Conservation (phyloP, 768 basidiomycete species). For the Gelatoporia subvermispora region DNA sequence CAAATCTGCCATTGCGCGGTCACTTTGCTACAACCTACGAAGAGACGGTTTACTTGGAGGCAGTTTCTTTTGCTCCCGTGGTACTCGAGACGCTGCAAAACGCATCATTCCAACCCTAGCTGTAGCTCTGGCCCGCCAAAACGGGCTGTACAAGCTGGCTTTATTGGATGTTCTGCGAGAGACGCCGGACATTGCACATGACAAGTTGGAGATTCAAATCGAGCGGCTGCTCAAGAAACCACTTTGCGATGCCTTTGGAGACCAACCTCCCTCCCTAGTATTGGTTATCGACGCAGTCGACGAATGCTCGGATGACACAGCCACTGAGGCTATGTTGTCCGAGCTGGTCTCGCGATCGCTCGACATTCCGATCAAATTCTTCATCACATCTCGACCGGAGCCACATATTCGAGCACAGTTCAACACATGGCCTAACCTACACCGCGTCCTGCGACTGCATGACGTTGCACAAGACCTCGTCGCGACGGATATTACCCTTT, state of each 20-base stretch:
- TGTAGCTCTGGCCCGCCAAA: background rate
- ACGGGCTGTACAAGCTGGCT: slow-evolving; percentile 22
- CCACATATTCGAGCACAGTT: background rate
- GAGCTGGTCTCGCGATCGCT: background rate
- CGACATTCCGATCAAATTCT: background rate
- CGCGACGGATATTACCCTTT: background rate
- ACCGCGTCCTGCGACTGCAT: background rate
- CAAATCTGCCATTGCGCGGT: slow-evolving; percentile 33
- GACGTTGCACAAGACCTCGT: background rate
- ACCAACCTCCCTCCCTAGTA: background rate
- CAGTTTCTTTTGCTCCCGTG: slow-evolving; percentile 29
- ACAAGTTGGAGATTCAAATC: too few relatives aligned
- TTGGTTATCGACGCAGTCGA: slow-evolving; percentile 33
- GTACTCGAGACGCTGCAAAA: slow-evolving; percentile 4
- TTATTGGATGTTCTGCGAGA: slow-evolving; percentile 7
- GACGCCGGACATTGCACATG: slow-evolving; percentile 1
- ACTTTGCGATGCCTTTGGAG: slow-evolving; percentile 5
- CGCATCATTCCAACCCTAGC: slow-evolving; percentile 21
- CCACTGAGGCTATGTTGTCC: background rate
- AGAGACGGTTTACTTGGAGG: slow-evolving; percentile 23
- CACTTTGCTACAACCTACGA: slow-evolving; percentile 21
- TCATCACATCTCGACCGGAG: slow-evolving; percentile 1
- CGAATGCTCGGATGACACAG: slow-evolving; percentile 20
- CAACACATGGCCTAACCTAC: too few relatives aligned
- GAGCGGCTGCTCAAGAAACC: slow-evolving; percentile 3